A percentile compares a stretch with the other conserved stretches of the same genome.
phyloP scores from a whole-genome alignment of 2,329 filamentous ascomycete species.

The Diplodia corticola region DNA sequence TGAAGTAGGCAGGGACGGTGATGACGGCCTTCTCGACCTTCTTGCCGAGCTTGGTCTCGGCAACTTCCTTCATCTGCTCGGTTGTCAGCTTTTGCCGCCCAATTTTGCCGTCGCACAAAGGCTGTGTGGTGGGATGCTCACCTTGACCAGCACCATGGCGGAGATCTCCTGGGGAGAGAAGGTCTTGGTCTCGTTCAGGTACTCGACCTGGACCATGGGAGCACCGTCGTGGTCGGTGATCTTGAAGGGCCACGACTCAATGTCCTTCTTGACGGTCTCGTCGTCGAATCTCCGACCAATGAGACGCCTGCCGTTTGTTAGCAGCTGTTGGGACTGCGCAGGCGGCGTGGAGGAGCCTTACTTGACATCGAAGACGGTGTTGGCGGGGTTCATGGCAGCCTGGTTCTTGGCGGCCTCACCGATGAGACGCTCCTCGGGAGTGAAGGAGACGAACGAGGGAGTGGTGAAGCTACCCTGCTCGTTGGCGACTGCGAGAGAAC shows the following conservation, averaged over 20 bases:
- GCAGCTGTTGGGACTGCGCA: constrained; percentile 19
- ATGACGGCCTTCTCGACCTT: constrained; percentile 99
- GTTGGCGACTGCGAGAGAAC: constrained; percentile 72
- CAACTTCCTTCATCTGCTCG: constrained; percentile 94
- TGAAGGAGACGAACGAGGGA: constrained; percentile 98
- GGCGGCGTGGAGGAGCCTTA: constrained; percentile 44
- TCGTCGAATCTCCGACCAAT: constrained; percentile 96
- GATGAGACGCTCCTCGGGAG: constrained; percentile 96
- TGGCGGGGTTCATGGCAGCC: constrained; percentile 97
- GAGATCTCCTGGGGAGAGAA: constrained; percentile 99
- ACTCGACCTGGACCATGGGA: constrained; percentile 93
- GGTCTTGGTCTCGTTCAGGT: constrained; percentile 89
- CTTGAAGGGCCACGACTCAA: constrained; percentile 99
- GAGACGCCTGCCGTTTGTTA: constrained; percentile 69
- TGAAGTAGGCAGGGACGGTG: constrained; percentile 99
- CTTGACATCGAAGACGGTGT: constrained; percentile 99
- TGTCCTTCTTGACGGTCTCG: constrained; percentile 96
- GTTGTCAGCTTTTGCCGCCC: constrained; percentile 29
- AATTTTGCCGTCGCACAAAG: constrained; percentile 9
- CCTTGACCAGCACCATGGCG: constrained; percentile 97
- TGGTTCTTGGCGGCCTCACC: constrained; percentile 99
- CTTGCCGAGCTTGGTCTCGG: constrained; percentile 97
- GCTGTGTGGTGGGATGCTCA: constrained; percentile 45
- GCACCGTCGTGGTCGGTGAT: constrained; percentile 84
- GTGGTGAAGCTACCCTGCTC: constrained; percentile 99